Evolutionary conservation across 768 basidiomycete species (phyloP), one percentile per base, ranked within the genome.

Genomic region (Mycena alexandri): DNA sequence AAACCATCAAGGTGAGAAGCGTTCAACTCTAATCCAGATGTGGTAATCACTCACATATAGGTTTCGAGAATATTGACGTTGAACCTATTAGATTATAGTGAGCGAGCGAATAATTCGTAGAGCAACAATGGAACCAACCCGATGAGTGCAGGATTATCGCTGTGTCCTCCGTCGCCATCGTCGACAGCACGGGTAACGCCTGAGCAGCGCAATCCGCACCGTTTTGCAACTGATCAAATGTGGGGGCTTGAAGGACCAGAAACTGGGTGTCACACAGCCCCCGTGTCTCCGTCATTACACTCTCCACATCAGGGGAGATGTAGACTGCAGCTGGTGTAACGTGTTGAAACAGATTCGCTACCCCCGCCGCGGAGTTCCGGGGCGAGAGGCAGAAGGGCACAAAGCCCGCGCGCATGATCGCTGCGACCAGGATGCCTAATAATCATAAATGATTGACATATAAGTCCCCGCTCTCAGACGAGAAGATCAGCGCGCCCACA

Each of bases 371-470:
- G 1, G 82, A 79, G 68, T 81, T 81, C 2, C 79, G 72, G 1
- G 76, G 71, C 1, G 81, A 81, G 55, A 83, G 74, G 2, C 80
- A 79, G 69, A 82, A 82, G 0, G 75, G 69, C 42, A 57, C 36
- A 19, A 68, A 25, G n/a, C 71, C 75, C 3, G 61, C 58, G 7
- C 71, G 72, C 67, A 73, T 66, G 38, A 66, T 63, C 2, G 65
- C 72, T 3, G 65, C 58, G 19, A 69, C 55, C 33, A 68, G 22
- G 55, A 63, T 68, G 17, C 61, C 67, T 68, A 12, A 38, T 38
- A 12, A 36, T 36, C n/a, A n/a, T n/a, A n/a, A n/a, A 29, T 38
- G 36, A 36, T 10, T 16, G 16, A 1, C 6, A 9, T 0, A 33
- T 58, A 16, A 54, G 16, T 48, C 8, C 38, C 38, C 38, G 38